Evolutionary conservation across 306 rosid species (phyloP), one percentile per base, ranked within the genome.

Genomic region (Gynostemma pentaphyllum): DNA sequence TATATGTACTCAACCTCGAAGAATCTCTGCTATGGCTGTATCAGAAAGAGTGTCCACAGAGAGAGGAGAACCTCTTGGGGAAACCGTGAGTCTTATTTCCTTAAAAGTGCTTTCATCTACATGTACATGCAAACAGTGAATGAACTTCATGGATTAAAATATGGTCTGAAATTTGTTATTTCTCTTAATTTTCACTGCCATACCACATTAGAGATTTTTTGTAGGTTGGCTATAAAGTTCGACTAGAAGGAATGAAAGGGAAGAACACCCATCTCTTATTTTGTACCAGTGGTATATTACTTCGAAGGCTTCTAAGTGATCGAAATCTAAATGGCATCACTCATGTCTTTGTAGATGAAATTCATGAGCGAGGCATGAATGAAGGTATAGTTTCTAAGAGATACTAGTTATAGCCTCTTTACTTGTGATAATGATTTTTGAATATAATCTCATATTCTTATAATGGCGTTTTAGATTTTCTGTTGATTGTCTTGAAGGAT

Each of bases 121-220:
- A 54, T 37, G 42, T 40, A 47, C 39, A 39, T 54, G 64, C 67
- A 64, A 61, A 45, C 56, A 69, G 52, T 52, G 67, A 62, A 73
- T 64, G 5, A 24, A 51, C 49, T 18, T 22, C 64, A 45, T 26
- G 62, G 53, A 41, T 16, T 45, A 14, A 70, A 69, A 34, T 42
- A 62, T 66, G 36, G 27, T 59, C 79, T 77, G 70, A 74, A 72
- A 74, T 79, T 71, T 74, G 67, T 66, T 70, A 55, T 62, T n/a
- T 74, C 74, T 68, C 73, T 79, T 78, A 75, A 69, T 83, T 68
- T 78, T 80, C 81, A 74, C 85, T 79, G 84, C 78, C 66, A 81
- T 83, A 83, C 85, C 81, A 75, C 81, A 83, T 83, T 82, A 78
- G 81, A 83, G 77, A 75, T 87, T 80, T 78, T 91, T 83, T 85